Percentiles rank a stretch among this genome's conserved stretches.
phyloP scores from a whole-genome alignment of 345 rosid species.

The Moricandia moricandioides region DNA sequence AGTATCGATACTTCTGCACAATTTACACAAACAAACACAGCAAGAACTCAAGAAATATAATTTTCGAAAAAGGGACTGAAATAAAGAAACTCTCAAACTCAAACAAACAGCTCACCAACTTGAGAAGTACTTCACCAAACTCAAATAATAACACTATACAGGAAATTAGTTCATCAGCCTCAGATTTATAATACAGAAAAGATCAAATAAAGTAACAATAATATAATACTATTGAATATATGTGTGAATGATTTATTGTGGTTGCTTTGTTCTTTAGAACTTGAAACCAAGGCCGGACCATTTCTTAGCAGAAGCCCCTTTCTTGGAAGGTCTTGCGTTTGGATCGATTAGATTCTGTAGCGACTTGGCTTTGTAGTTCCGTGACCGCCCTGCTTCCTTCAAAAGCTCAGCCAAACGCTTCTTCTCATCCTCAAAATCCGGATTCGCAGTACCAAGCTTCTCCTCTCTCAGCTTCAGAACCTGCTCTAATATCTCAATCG shows the following conservation, averaged over 20 bases:
- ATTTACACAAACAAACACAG: not conserved
- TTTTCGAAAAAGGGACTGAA: not conserved
- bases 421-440: slow-evolving; percentile 97
- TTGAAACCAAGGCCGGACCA: slow-evolving; percentile 95
- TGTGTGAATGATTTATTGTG: slow-evolving; percentile 24
- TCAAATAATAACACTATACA: slow-evolving; percentile 37
- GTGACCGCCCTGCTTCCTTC: slow-evolving; percentile 91
- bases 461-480: slow-evolving; percentile 93
- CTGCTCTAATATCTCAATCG: slow-evolving; percentile 88
- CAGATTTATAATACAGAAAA: slow-evolving; percentile 35
- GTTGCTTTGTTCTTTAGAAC: slow-evolving; percentile 38
- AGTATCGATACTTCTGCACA: not conserved
- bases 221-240: slow-evolving; percentile 3
- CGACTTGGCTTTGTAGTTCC: slow-evolving; percentile 86
- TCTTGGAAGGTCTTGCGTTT: slow-evolving; percentile 70
- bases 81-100: slow-evolving; percentile 18
- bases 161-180: slow-evolving; percentile 30
- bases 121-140: slow-evolving; percentile 31
- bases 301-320: slow-evolving; percentile 61
- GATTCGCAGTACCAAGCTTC: slow-evolving; percentile 95
- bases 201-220: slow-evolving; percentile 12
- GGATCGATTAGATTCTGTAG: slow-evolving; percentile 92
- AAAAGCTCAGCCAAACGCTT: slow-evolving; percentile 85
- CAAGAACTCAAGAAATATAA: not conserved
- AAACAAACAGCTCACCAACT: slow-evolving; percentile 30